Base-by-base conservation (phyloP, 495 filamentous ascomycete species). In the Neurospora sp. region DNA sequence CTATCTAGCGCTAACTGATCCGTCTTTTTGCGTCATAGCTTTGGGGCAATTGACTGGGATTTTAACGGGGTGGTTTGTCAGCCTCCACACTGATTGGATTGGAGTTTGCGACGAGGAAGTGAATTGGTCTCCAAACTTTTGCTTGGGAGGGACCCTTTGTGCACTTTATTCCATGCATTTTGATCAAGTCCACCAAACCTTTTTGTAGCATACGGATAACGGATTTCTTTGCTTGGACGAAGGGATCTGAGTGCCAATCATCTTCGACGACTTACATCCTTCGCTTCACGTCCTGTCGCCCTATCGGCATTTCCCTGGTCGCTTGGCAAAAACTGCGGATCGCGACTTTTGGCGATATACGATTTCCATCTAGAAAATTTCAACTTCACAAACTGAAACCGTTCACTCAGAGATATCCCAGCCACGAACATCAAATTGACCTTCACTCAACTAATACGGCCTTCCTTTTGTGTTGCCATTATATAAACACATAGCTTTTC, bases 11-110 rank as follows among this genome's bases (percentile, higher is more conserved):
- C 41, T 42, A 42, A 42, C 41, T 42, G 35, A 27, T 31, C 18
- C 71, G 10, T 54, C 38, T 69, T 72, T 73, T 78, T 77, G 78
- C 76, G 77, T 80, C 78, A 80, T 79, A 75, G 74, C 76, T 75
- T 66, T 35, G 54, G 27, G 12, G 49, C n/a, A 62, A 62, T 18
- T 62, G 23, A 35, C 54, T 62, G 23, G 27, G 27, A 62, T 62
- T 16, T 35, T 35, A 16, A 62, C 27, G 27, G 27, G 27, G 27
- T 62, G 54, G 54, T 62, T 62, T 62, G 54, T 62, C 54, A 62
- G 54, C 54, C 23, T 62, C 54, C 27, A 62, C 49, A 18, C 14
- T 62, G 54, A 62, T 62, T 31, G 54, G 54, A 35, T 35, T 62
- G 54, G 54, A 31, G 12, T 18, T 18, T 62, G 20, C 20, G 46